Evolutionary conservation across 2,329 filamentous ascomycete genomes (phyloP).

Genomic region (Neofusicoccum laricinum): DNA sequence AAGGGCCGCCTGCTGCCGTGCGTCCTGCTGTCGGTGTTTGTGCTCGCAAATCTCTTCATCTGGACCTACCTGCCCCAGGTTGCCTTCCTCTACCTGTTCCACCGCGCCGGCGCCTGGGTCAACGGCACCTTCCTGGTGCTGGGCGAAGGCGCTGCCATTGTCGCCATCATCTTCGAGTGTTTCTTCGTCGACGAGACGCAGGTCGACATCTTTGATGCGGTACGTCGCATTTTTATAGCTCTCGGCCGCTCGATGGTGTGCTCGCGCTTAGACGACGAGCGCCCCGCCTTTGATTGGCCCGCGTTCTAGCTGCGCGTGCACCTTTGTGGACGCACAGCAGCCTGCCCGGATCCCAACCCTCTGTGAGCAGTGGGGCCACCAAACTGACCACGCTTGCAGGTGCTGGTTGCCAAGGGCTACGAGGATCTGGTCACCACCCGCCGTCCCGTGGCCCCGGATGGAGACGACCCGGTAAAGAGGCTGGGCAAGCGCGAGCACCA

Average conservation of each 20-base stretch:
- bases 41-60: conserved; percentile 82
- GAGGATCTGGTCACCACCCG: conserved; percentile 49
- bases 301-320: neutral
- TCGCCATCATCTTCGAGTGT: conserved; percentile 54
- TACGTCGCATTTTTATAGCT: conserved; percentile 25
- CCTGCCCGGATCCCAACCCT: neutral
- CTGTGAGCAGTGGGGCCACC: neutral
- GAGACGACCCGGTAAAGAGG: conserved; percentile 70
- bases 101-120: conserved; percentile 77
- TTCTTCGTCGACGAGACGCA: conserved; percentile 67
- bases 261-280: neutral
- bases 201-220: conserved; percentile 79
- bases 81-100: conserved; percentile 84
- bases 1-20: conserved; percentile 74
- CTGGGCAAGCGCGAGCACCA: conserved; percentile 76
- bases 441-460: conserved; percentile 64
- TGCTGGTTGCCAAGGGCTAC: conserved; percentile 71
- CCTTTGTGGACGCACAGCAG: neutral
- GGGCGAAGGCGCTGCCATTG: conserved; percentile 60
- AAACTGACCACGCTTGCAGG: conserved; percentile 40
- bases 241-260: neutral
- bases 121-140: conserved; percentile 84
- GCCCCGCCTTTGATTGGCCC: neutral
- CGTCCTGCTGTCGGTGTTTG: conserved; percentile 74
- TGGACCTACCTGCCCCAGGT: conserved; percentile 88